A percentile compares a stretch with the other conserved stretches of the same genome.
phyloP scores from a whole-genome alignment of 148 eudicot species.

The Tetragonia tetragonoides region DNA sequence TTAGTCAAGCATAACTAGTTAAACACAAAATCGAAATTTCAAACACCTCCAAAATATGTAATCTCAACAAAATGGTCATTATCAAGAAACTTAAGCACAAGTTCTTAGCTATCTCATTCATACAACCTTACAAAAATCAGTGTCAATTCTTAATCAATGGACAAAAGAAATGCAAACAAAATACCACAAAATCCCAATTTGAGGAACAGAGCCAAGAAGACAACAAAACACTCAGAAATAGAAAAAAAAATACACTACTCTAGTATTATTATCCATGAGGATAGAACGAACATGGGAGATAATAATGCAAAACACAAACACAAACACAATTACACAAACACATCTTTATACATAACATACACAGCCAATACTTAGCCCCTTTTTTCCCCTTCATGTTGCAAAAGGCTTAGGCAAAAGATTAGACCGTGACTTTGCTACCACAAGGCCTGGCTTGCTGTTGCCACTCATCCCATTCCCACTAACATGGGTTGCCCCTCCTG shows the following conservation, averaged over 20 bases:
- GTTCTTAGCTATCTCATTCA: conserved; percentile 13
- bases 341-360: not conserved
- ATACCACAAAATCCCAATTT: conserved; percentile 1
- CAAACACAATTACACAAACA: too few species aligned
- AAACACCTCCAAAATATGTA: not conserved
- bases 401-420: conserved; percentile 41
- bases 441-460: conserved; percentile 1
- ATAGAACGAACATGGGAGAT: not conserved
- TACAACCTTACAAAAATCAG: conserved; percentile 10
- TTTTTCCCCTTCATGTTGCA: conserved; percentile 37
- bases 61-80: not conserved
- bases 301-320: not conserved
- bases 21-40: not conserved
- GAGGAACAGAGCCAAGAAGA: not conserved
- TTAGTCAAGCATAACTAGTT: not conserved
- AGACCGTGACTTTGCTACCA: conserved; percentile 31
- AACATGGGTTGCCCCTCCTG: conserved; percentile 20
- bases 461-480: conserved; percentile 20
- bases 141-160: conserved; percentile 4
- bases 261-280: not conserved
- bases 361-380: not conserved
- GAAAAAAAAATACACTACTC: not conserved
- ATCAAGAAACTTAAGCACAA: not conserved
- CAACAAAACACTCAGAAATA: not conserved
- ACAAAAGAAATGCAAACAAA: not conserved